Conservation (phyloP, 164 flowering plant species). For the grape (Vitis vinifera) region ASM3070453v1 NC_081814.1:10634001-10634500, state of each 20-base stretch:
- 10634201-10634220: too few species aligned
- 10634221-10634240: background rate
- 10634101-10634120: too few species aligned
- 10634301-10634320: background rate
- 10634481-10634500: constrained; percentile 55
- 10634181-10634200: too few species aligned
- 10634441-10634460: background rate
- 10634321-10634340: background rate
- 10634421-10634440: background rate
- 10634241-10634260: constrained; percentile 4
- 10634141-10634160: too few species aligned
- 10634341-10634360: background rate
- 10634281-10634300: background rate
- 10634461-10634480: constrained; percentile 10
- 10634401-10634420: background rate
- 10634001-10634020: too few species aligned
- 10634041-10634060: too few species aligned
- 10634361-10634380: background rate
- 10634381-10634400: background rate
- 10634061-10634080: too few species aligned
- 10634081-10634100: too few species aligned
- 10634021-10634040: too few species aligned
- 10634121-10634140: too few species aligned
- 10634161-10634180: too few species aligned
- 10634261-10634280: background rate